Conservation (phyloP, 805 yeast genomes). For the Candida ipomoeae region DNA sequence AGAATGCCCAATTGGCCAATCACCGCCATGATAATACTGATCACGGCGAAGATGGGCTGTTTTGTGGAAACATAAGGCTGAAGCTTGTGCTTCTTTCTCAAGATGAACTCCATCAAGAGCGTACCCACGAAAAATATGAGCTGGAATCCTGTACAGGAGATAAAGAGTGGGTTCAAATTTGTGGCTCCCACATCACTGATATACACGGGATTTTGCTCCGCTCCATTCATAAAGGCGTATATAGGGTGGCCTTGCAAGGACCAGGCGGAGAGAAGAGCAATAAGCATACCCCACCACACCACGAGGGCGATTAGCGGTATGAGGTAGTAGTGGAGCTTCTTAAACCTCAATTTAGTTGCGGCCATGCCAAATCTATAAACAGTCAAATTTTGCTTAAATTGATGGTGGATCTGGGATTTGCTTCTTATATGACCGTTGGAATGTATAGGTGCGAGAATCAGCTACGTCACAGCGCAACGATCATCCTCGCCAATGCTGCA, state of each 20-base stretch:
- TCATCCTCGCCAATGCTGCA: constrained; percentile 3
- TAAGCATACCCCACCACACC: constrained; percentile 90
- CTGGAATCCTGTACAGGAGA: constrained; percentile 71
- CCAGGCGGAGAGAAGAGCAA: constrained; percentile 77
- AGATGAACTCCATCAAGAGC: constrained; percentile 55
- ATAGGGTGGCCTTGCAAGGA: constrained; percentile 73
- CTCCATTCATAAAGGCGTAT: constrained; percentile 48
- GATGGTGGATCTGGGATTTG: background rate
- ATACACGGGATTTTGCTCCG: constrained; percentile 53
- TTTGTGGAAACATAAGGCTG: constrained; percentile 45
- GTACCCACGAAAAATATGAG: constrained; percentile 69
- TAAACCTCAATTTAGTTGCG: constrained; percentile 20
- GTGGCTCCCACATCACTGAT: constrained; percentile 89
- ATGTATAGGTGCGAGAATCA: constrained; percentile 1
- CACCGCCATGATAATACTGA: constrained; percentile 40
- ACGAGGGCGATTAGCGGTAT: constrained; percentile 64
- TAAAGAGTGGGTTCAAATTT: constrained; percentile 77
- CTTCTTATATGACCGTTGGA: background rate
- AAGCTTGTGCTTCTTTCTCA: constrained; percentile 55
- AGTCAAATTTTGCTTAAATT: background rate
- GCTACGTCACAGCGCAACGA: constrained; percentile 6
- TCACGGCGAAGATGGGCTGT: constrained; percentile 43
- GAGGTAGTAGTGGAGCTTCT: constrained; percentile 48
- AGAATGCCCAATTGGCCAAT: constrained; percentile 71
- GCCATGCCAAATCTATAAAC: constrained; percentile 4